phyloP scores from a whole-genome alignment of 371 early-diverging fungal species.

The Thermomucor indicae-seudaticae region DNA sequence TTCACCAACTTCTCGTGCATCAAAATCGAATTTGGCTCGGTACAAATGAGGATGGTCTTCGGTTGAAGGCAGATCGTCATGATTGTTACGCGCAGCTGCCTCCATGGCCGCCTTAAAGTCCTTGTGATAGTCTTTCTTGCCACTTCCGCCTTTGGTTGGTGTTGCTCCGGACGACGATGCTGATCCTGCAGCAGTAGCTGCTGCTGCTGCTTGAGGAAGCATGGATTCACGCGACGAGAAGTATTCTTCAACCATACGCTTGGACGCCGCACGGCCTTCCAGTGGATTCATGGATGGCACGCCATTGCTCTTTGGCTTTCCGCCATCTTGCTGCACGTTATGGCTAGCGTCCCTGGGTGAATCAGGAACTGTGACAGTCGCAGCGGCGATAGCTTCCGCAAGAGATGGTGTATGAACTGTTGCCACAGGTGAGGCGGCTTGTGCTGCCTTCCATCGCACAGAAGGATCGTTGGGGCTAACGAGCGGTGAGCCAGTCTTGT shows the following conservation, averaged over 20 bases:
- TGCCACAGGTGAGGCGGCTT: constrained; percentile 27
- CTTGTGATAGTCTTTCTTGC: constrained; percentile 29
- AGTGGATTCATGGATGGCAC: constrained; percentile 3
- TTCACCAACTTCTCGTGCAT: constrained; percentile 74
- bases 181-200: not conserved
- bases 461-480: constrained; percentile 14
- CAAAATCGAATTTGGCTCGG: constrained; percentile 73
- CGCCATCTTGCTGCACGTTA: not conserved
- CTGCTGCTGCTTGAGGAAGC: not conserved
- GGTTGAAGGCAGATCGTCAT: constrained; percentile 21
- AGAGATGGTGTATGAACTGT: not conserved
- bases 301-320: not conserved
- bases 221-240: constrained; percentile 18
- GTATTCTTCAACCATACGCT: constrained; percentile 38
- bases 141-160: not conserved
- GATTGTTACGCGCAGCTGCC: constrained; percentile 36
- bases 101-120: constrained; percentile 37
- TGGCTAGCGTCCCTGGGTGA: not conserved
- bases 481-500: not conserved
- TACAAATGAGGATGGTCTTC: constrained; percentile 52
- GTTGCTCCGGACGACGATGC: too few relatives aligned
- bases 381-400: not conserved
- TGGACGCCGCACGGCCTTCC: constrained; percentile 38
- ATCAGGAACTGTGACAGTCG: not conserved
- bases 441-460: constrained; percentile 26